Evolutionary conservation across 208 protist species (phyloP).

Genomic region (Leishmania gerbilli): DNA sequence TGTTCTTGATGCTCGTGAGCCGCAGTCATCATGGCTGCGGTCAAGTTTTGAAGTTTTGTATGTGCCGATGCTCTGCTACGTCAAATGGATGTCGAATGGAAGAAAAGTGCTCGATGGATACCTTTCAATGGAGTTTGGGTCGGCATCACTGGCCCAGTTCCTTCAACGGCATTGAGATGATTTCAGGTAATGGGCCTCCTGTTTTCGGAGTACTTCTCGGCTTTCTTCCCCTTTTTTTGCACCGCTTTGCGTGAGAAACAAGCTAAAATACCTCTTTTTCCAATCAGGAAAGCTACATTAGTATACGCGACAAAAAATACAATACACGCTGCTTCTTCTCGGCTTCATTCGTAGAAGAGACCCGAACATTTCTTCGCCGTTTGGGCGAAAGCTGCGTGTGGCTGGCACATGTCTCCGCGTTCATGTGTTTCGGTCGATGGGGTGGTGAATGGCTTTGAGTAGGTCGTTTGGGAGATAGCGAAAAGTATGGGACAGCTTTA

Average conservation of each 20-base stretch:
- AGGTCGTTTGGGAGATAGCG: neutral
- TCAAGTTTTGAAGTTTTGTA: constrained; percentile 24
- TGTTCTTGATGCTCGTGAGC: constrained; percentile 22
- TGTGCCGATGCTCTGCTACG: constrained; percentile 13
- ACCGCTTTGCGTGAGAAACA: neutral
- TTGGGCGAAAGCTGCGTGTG: neutral
- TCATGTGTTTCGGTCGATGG: neutral
- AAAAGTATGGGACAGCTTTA: neutral
- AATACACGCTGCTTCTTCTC: neutral
- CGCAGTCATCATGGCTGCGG: constrained; percentile 22
- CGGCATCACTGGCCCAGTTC: constrained; percentile 11
- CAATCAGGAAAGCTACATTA: neutral
- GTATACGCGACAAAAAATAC: neutral
- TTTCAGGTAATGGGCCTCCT: neutral
- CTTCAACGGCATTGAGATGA: constrained; percentile 16
- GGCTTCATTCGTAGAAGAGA: neutral
- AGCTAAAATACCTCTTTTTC: neutral
- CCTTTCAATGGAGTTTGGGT: constrained; percentile 19
- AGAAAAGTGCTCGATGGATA: constrained; percentile 13
- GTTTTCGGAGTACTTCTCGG: neutral
- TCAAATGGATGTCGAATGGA: constrained; percentile 14
- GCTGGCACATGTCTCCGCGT: neutral
- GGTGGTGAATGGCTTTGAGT: neutral
- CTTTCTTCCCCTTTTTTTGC: neutral
- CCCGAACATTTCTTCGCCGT: too few species aligned